Evolutionary conservation across 2,329 filamentous ascomycete genomes (phyloP).

Genomic region (Ambrosiella beaveri): DNA sequence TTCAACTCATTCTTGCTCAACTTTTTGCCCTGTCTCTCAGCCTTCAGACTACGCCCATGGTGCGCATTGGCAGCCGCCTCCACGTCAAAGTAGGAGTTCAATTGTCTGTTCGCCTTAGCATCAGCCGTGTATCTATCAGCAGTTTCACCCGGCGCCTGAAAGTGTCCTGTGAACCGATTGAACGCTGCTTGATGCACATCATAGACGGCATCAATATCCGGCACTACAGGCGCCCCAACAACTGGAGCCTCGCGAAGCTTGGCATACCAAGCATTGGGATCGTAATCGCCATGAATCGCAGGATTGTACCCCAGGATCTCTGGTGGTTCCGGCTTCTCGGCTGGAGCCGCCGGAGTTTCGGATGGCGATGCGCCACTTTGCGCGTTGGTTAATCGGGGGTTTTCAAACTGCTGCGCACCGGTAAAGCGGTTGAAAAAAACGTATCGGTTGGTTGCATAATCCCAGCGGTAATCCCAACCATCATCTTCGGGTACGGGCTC

Average conservation of each 20-base stretch:
- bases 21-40: constrained; percentile 73
- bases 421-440: constrained; percentile 80
- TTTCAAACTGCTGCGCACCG: constrained; percentile 63
- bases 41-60: constrained; percentile 77
- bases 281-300: constrained; percentile 89
- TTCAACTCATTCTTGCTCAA: constrained; percentile 74
- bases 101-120: constrained; percentile 70
- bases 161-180: constrained; percentile 78
- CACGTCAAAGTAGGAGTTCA: constrained; percentile 92
- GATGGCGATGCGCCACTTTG: not conserved
- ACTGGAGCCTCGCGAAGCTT: constrained; percentile 27
- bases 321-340: constrained; percentile 17
- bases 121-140: constrained; percentile 72
- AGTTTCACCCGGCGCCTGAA: constrained; percentile 49
- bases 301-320: constrained; percentile 62
- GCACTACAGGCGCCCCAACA: constrained; percentile 17
- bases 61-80: constrained; percentile 85
- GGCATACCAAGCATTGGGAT: constrained; percentile 89
- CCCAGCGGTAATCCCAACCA: constrained; percentile 73
- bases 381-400: constrained; percentile 51
- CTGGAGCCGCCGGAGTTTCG: constrained; percentile 20
- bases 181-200: constrained; percentile 48
- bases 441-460: constrained; percentile 47
- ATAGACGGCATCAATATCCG: constrained; percentile 17
- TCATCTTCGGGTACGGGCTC: constrained; percentile 40